Evolutionary conservation across 148 eudicot species (phyloP).

Genomic region (Chenopodium formosanum): DNA sequence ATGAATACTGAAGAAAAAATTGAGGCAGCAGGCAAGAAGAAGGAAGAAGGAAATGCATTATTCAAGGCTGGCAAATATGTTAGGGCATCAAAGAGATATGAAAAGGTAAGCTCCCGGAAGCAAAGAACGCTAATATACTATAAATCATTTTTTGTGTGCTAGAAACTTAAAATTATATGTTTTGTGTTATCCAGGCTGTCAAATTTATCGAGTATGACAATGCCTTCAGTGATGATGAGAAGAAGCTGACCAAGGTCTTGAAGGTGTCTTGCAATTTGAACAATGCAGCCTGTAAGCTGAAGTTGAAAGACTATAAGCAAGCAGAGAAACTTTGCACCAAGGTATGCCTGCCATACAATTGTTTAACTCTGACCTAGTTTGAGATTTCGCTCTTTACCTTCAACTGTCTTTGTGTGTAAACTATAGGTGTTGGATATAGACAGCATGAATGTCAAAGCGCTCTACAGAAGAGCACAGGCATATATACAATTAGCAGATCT

Average conservation of each 20-base stretch:
- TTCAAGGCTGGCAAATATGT: constrained; percentile 80
- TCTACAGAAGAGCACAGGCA: constrained; percentile 93
- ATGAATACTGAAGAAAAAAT: constrained; percentile 87
- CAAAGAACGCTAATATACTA: not conserved
- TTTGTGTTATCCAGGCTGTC: constrained; percentile 50
- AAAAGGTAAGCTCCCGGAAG: constrained; percentile 50
- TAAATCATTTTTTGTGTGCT: not conserved
- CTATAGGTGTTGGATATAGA: constrained; percentile 79
- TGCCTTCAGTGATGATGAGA: constrained; percentile 79
- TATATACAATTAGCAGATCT: constrained; percentile 71
- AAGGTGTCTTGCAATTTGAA: constrained; percentile 81
- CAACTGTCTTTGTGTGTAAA: not conserved
- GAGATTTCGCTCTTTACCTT: not conserved
- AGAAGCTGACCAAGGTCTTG: constrained; percentile 72
- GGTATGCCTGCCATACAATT: constrained; percentile 34
- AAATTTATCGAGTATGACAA: constrained; percentile 79
- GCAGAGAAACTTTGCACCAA: constrained; percentile 93
- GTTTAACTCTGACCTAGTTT: not conserved
- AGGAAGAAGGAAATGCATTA: constrained; percentile 86
- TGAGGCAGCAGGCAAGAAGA: constrained; percentile 84
- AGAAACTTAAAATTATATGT: not conserved
- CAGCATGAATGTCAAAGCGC: constrained; percentile 86
- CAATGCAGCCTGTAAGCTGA: constrained; percentile 89
- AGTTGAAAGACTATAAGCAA: constrained; percentile 78
- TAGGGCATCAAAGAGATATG: constrained; percentile 91